Evolutionary conservation across 1,139 yeast genomes (phyloP).

Genomic region (Hanseniaspora sp.): DNA sequence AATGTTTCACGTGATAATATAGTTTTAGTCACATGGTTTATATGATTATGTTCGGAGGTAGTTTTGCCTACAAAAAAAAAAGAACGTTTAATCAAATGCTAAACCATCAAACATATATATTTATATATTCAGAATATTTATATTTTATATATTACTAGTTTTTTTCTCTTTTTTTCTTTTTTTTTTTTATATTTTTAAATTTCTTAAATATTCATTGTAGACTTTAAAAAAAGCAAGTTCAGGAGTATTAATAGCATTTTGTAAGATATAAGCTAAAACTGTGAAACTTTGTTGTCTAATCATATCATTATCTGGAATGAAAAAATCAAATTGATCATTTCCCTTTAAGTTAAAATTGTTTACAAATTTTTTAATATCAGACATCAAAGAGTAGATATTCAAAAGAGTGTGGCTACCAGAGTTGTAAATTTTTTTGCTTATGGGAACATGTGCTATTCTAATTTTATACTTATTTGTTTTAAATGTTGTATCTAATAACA

Average conservation of each 20-base stretch:
- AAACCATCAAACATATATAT: too few relatives aligned
- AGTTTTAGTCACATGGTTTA: too few relatives aligned
- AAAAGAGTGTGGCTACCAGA: constrained; percentile 10
- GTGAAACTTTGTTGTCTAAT: constrained; percentile 5
- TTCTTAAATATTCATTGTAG: neutral
- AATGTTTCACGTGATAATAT: too few relatives aligned
- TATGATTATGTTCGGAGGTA: too few relatives aligned
- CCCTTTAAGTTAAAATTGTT: neutral
- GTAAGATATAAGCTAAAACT: neutral
- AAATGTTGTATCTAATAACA: neutral
- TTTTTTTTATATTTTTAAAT: neutral
- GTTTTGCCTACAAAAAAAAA: too few relatives aligned
- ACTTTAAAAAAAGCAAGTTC: neutral
- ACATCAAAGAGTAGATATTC: constrained; percentile 9
- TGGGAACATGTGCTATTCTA: constrained; percentile 2
- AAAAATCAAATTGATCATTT: constrained; percentile 8
- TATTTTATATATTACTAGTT: neutral
- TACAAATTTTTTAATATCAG: constrained; percentile 1
- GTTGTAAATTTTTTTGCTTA: neutral
- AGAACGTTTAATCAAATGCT: too few relatives aligned
- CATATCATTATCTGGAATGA: constrained; percentile 7
- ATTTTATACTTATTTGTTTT: neutral
- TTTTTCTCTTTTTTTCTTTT: neutral
- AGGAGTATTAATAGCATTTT: neutral
- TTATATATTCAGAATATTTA: neutral